Conservation (phyloP, 108 stramenopile species). For the Cyclotella atomus region DNA sequence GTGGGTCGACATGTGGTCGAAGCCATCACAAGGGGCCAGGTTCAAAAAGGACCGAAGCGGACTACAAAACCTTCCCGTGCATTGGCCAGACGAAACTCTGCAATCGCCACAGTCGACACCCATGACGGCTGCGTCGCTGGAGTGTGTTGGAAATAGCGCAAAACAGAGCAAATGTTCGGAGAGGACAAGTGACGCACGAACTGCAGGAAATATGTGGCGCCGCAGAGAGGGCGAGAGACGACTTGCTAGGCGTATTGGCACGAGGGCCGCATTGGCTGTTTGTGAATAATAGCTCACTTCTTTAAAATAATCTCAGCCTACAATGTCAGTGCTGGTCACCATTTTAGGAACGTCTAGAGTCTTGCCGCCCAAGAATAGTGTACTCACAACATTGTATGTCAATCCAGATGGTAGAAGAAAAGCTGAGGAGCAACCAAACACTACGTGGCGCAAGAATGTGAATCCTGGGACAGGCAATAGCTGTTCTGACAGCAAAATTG, state of each 20-base stretch:
- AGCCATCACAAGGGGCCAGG: conserved; percentile 31
- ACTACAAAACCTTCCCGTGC: background rate
- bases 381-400: conserved; percentile 48
- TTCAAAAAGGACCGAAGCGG: background rate
- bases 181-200: background rate
- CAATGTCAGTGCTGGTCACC: too few species aligned
- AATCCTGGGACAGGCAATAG: conserved; percentile 15
- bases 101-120: background rate
- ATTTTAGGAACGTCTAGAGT: too few species aligned
- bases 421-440: conserved; percentile 40
- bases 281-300: background rate
- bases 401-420: conserved; percentile 67
- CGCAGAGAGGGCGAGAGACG: background rate
- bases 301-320: background rate
- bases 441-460: conserved; percentile 53
- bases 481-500: conserved; percentile 15
- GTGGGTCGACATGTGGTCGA: conserved; percentile 50
- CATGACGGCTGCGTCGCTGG: background rate
- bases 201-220: background rate
- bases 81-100: background rate
- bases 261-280: too few species aligned
- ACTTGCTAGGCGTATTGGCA: too few species aligned
- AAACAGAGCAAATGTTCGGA: background rate
- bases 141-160: conserved; percentile 6
- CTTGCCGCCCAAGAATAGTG: too few species aligned